Conservation (phyloP, 345 rosid genomes). For the Melaleuca alternifolia region DNA sequence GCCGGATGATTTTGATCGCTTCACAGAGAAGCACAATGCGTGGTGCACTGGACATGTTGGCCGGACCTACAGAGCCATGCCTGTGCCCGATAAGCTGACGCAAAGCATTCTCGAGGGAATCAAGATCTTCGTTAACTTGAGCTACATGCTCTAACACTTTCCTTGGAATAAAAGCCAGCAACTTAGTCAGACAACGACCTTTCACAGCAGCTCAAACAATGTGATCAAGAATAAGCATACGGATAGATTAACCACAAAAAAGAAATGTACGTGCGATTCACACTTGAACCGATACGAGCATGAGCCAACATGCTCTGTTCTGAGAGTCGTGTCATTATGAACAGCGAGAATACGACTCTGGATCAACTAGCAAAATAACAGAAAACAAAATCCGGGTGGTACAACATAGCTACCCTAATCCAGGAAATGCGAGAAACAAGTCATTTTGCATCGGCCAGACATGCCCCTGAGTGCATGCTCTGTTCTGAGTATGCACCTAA, state of each 20-base stretch:
- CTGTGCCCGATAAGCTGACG: neutral
- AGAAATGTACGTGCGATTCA: no score
- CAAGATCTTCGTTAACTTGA: no score
- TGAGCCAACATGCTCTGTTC: neutral
- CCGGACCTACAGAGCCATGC: neutral
- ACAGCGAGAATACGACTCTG: neutral
- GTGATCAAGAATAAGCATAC: no score
- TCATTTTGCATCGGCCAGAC: neutral
- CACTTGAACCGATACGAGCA: neutral
- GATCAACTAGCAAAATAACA: neutral
- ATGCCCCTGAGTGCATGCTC: neutral
- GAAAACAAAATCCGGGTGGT: neutral
- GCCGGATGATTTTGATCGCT: neutral
- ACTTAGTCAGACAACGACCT: no score
- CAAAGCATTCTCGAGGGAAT: neutral
- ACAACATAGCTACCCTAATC: neutral
- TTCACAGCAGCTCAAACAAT: no score
- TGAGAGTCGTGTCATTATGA: neutral
- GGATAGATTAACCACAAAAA: no score
- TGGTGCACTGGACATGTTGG: accelerated
- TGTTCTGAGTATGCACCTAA: neutral
- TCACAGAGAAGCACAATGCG: neutral
- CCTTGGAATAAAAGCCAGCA: no score
- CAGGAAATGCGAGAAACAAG: neutral
- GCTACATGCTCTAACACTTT: no score